phyloP scores from a whole-genome alignment of 2,329 filamentous ascomycete species.

The Knufia petricola region DNA sequence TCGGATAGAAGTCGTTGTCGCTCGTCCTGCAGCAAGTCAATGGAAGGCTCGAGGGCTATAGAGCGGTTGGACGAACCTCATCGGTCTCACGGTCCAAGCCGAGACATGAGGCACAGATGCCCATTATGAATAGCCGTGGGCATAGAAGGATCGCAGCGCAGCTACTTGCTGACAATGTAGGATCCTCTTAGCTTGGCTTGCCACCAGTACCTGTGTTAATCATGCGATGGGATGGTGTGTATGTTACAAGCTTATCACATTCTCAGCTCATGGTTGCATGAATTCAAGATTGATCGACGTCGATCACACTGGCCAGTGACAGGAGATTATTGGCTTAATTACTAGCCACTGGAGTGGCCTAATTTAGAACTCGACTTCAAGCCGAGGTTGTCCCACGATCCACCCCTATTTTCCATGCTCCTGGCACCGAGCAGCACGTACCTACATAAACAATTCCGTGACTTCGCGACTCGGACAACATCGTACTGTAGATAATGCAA shows the following conservation, averaged over 20 bases:
- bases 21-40: constrained; percentile 13
- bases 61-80: constrained; percentile 15
- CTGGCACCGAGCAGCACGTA: no score
- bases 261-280: neutral
- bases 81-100: constrained; percentile 14
- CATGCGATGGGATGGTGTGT: neutral
- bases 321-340: no score
- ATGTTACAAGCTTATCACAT: neutral
- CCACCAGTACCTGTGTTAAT: neutral
- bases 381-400: no score
- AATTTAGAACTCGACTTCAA: no score
- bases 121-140: constrained; percentile 13
- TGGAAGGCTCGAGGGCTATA: neutral
- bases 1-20: constrained; percentile 22
- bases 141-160: neutral
- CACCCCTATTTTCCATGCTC: no score
- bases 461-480: no score
- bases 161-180: neutral
- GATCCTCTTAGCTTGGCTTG: no score
- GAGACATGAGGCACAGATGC: constrained; percentile 23
- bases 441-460: no score
- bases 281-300: neutral
- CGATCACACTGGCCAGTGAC: no score
- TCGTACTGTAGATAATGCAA: no score
- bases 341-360: no score